These are phyloP conservation scores for Alternaria triticina DNA, from an alignment of 2,329 filamentous ascomycete genomes.

Conservation along the genomic window DNA sequence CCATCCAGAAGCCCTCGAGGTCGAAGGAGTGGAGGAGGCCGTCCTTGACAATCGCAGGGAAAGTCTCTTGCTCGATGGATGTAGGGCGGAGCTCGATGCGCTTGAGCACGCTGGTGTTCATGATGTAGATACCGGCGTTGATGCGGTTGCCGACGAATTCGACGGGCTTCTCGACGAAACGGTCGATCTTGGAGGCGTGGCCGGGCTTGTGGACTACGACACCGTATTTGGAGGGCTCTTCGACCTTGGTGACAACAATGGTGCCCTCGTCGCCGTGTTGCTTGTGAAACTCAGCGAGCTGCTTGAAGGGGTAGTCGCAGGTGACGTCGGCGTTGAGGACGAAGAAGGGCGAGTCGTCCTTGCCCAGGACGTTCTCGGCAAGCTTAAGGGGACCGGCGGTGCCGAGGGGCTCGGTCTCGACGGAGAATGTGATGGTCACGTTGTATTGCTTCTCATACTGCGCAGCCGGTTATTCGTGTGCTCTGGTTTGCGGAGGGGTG, in stretches of 20 bases:
- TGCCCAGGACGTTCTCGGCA: constrained; percentile 87
- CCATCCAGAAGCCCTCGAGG: constrained; percentile 99
- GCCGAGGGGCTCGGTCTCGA: constrained; percentile 93
- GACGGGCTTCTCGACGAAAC: constrained; percentile 99
- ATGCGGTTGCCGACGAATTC: constrained; percentile 99
- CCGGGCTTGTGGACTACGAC: constrained; percentile 96
- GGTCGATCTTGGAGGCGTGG: constrained; percentile 90
- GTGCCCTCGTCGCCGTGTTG: constrained; percentile 93
- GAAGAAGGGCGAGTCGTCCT: constrained; percentile 95
- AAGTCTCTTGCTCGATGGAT: constrained; percentile 98
- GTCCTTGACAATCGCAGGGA: constrained; percentile 90
- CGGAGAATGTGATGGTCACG: constrained; percentile 95
- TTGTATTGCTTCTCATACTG: constrained; percentile 89
- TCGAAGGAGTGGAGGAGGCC: constrained; percentile 95
- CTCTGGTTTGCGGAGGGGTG: not conserved
- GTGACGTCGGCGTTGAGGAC: constrained; percentile 98
- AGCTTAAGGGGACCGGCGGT: constrained; percentile 96
- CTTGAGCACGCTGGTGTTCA: constrained; percentile 88
- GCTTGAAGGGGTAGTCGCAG: constrained; percentile 94
- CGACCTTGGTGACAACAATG: constrained; percentile 97
- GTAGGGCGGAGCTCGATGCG: constrained; percentile 96
- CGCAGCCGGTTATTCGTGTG: constrained; percentile 16
- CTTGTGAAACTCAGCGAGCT: constrained; percentile 91
- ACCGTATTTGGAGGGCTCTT: constrained; percentile 98
- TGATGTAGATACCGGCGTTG: constrained; percentile 97